phyloP scores from a whole-genome alignment of 2,329 filamentous ascomycete genomes.

The Penicillium sp. region DNA sequence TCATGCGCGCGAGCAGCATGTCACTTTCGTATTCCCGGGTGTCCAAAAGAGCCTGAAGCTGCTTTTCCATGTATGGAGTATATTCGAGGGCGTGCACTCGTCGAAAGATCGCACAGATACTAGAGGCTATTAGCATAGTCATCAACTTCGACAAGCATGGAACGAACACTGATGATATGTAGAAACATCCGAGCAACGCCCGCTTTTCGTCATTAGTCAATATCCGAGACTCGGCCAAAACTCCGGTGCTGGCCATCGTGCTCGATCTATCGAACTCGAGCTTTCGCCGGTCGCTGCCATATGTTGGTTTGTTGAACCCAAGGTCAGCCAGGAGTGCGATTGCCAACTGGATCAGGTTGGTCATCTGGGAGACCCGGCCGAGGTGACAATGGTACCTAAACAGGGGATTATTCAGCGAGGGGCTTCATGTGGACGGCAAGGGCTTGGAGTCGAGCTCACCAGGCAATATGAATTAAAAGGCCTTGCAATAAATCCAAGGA shows the following conservation, averaged over 20 bases:
- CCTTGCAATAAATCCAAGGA: slow-evolving; percentile 36
- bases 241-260: neutral
- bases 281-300: slow-evolving; percentile 1
- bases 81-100: slow-evolving; percentile 1
- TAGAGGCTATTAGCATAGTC: neutral
- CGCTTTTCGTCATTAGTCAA: slow-evolving; percentile 1
- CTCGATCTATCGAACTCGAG: slow-evolving; percentile 1
- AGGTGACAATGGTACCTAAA: slow-evolving; percentile 27
- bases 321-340: slow-evolving; percentile 33
- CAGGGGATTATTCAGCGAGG: too few relatives aligned
- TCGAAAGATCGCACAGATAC: slow-evolving; percentile 1
- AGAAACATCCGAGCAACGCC: slow-evolving; percentile 1
- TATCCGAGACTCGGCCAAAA: neutral
- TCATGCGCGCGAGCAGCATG: neutral
- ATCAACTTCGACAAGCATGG: neutral
- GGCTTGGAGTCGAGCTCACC: too few relatives aligned
- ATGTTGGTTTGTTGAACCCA: slow-evolving; percentile 17
- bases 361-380: slow-evolving; percentile 29
- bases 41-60: neutral
- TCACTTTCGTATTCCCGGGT: neutral
- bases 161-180: slow-evolving; percentile 1
- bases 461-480: slow-evolving; percentile 31
- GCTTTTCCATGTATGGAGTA: neutral
- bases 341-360: slow-evolving; percentile 30
- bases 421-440: too few relatives aligned